Conservation (phyloP, 1,284 basidiomycete species). For the Ustilago vetiveriae region DNA sequence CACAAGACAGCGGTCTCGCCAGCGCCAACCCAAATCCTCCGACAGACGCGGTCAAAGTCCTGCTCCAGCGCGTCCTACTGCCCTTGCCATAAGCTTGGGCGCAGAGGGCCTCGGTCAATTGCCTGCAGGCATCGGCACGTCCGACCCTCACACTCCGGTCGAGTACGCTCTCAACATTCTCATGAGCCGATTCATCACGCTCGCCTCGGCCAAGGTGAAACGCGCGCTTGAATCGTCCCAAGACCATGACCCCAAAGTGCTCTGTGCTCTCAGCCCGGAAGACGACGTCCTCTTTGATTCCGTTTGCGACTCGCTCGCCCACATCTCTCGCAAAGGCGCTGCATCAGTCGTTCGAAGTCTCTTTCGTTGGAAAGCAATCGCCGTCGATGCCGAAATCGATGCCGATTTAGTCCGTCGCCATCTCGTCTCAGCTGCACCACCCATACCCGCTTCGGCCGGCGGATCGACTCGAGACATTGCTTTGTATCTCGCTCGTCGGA, state of each 20-base stretch:
- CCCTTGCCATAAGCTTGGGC: slow-evolving; percentile 33
- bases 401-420: slow-evolving; percentile 40
- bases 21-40: slow-evolving; percentile 11
- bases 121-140: slow-evolving; percentile 45
- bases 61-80: slow-evolving; percentile 19
- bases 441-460: background rate
- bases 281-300: slow-evolving; percentile 83
- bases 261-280: slow-evolving; percentile 73
- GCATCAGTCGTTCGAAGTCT: slow-evolving; percentile 86
- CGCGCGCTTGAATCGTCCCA: slow-evolving; percentile 41
- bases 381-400: slow-evolving; percentile 34
- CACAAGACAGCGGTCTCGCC: slow-evolving; percentile 6
- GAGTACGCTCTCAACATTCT: slow-evolving; percentile 63
- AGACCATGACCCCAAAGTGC: slow-evolving; percentile 43
- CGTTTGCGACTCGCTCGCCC: slow-evolving; percentile 81
- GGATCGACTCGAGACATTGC: slow-evolving; percentile 41
- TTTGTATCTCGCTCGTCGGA: slow-evolving; percentile 44
- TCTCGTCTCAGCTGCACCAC: slow-evolving; percentile 18
- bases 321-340: slow-evolving; percentile 83
- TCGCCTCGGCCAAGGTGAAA: slow-evolving; percentile 48
- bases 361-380: slow-evolving; percentile 78
- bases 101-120: slow-evolving; percentile 42
- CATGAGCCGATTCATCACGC: slow-evolving; percentile 54
- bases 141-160: slow-evolving; percentile 49
- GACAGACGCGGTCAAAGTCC: slow-evolving; percentile 8